A percentile compares a stretch with the other conserved stretches of the same genome.
phyloP scores from a whole-genome alignment of 495 filamentous ascomycete species.

The Neurospora cerealis region DNA sequence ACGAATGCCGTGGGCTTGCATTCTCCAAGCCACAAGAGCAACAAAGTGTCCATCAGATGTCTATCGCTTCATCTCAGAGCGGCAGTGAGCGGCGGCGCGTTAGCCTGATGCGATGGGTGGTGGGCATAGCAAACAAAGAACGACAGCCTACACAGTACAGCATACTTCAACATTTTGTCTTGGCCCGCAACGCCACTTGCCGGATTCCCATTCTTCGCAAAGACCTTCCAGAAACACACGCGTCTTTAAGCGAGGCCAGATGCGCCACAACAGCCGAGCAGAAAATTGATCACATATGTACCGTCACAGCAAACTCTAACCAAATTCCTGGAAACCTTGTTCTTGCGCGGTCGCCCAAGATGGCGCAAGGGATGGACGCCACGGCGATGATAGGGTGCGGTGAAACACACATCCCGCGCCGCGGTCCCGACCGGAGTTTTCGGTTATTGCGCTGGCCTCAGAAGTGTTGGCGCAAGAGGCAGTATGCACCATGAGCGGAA shows the following conservation, averaged over 20 bases:
- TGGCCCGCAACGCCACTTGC: background rate
- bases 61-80: background rate
- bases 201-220: background rate
- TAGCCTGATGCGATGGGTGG: background rate
- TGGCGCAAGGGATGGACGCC: background rate
- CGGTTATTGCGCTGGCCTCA: background rate
- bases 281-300: background rate
- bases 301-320: background rate
- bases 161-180: background rate
- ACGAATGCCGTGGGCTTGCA: background rate
- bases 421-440: background rate
- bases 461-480: background rate
- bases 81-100: background rate
- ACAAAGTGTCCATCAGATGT: background rate
- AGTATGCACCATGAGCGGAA: background rate
- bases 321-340: background rate
- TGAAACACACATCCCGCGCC: background rate
- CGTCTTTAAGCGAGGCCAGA: background rate
- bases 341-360: background rate
- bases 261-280: background rate
- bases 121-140: background rate
- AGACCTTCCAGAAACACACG: background rate
- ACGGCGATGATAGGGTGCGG: background rate
- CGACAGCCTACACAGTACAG: background rate
- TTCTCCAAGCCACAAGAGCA: background rate